Conservation (phyloP, 225 moss, liverwort and hornwort genomes). For the Anthoceros angustus region DNA sequence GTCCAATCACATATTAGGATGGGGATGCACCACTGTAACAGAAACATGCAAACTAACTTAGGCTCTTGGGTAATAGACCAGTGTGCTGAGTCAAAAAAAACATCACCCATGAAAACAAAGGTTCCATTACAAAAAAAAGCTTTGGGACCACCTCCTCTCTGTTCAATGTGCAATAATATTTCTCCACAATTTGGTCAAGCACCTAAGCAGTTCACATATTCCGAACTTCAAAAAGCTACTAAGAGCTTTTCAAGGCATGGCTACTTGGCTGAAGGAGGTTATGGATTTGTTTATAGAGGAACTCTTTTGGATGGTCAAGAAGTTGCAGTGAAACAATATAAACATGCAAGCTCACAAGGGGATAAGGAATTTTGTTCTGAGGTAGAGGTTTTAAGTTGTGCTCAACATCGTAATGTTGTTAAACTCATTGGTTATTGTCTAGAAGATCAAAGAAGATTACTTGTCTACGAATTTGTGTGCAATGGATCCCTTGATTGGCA, state of each 20-base stretch:
- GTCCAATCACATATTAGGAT: too few relatives aligned
- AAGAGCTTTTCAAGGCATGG: conserved; percentile 31
- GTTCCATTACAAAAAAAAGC: conserved; percentile 25
- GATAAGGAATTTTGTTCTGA: conserved; percentile 56
- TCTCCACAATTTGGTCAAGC: conserved; percentile 47
- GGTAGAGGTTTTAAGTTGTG: conserved; percentile 60
- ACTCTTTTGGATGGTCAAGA: conserved; percentile 39
- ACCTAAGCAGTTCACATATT: conserved; percentile 26
- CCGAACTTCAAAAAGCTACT: conserved; percentile 29
- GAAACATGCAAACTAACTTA: neutral
- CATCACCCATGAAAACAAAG: conserved; percentile 13
- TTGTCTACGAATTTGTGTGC: conserved; percentile 53
- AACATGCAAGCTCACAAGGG: conserved; percentile 40
- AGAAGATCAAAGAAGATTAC: conserved; percentile 30
- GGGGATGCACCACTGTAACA: too few relatives aligned
- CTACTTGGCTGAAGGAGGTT: conserved; percentile 38
- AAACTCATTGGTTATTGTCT: conserved; percentile 52
- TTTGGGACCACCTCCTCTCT: conserved; percentile 34
- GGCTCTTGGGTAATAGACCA: neutral
- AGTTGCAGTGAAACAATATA: conserved; percentile 53
- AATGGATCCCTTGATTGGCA: conserved; percentile 47
- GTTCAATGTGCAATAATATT: conserved; percentile 43
- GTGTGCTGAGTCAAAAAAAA: conserved; percentile 1
- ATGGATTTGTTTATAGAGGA: conserved; percentile 42
- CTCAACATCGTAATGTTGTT: conserved; percentile 55